These are phyloP conservation scores for Hypomyces rosellus DNA, from an alignment of 2,329 filamentous ascomycete genomes.

Conservation along the genomic window DNA sequence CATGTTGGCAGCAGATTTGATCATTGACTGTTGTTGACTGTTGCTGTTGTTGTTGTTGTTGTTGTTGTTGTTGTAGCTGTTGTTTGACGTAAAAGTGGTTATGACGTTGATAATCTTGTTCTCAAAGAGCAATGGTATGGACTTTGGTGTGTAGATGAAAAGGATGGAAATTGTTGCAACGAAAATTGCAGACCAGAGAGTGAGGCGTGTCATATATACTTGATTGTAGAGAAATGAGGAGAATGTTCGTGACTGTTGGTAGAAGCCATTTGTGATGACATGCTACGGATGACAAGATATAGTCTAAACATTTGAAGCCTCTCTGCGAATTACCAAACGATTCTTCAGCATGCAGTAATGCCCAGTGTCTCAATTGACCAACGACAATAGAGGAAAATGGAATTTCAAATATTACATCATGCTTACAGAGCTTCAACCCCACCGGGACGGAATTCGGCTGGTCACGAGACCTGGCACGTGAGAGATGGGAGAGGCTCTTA, in stretches of 20 bases:
- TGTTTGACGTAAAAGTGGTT: neutral
- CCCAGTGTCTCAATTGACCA: too few relatives aligned
- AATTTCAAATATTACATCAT: constrained; percentile 4
- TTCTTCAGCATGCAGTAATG: constrained; percentile 9
- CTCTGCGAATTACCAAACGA: constrained; percentile 3
- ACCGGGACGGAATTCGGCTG: too few relatives aligned
- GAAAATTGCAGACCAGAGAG: constrained; percentile 28
- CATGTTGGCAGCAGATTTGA: constrained; percentile 44
- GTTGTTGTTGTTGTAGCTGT: constrained; percentile 8
- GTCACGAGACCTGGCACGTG: too few relatives aligned
- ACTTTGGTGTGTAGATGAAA: constrained; percentile 22
- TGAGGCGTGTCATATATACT: constrained; percentile 35
- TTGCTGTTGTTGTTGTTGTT: constrained; percentile 10
- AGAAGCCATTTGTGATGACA: constrained; percentile 8
- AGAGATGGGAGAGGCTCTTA: too few relatives aligned
- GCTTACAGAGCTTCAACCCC: constrained; percentile 2
- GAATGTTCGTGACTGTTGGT: constrained; percentile 17
- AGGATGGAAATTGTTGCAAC: constrained; percentile 33
- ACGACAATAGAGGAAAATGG: neutral
- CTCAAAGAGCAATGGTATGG: constrained; percentile 17
- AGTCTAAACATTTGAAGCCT: neutral
- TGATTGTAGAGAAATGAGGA: constrained; percentile 15
- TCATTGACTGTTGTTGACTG: constrained; percentile 20
- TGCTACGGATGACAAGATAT: constrained; percentile 7
- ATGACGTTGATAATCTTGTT: neutral